These are phyloP conservation scores for Aureobasidium sp. DNA, from an alignment of 2,329 filamentous ascomycete genomes.

Conservation along the genomic window DNA sequence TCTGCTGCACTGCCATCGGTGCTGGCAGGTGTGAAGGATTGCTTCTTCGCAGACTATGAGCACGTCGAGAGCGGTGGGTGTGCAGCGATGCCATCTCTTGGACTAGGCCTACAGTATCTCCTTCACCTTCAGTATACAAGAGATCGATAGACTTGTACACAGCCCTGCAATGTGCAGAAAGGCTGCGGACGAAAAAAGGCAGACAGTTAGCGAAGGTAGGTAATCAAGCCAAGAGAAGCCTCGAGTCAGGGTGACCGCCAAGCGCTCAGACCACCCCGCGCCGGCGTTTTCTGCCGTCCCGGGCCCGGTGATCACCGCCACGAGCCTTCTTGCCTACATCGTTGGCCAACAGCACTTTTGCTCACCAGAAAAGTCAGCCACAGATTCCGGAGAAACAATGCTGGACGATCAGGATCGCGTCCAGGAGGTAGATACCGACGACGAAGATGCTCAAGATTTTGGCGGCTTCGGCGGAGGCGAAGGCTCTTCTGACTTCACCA, in stretches of 20 bases:
- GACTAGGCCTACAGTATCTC: neutral
- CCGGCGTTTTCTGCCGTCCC: neutral
- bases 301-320: neutral
- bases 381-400: neutral
- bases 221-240: neutral
- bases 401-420: neutral
- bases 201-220: neutral
- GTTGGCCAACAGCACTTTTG: neutral
- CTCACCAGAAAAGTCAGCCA: neutral
- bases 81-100: neutral
- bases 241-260: neutral
- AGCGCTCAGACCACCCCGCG: neutral
- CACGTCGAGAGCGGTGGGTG: neutral
- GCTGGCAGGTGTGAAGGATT: neutral
- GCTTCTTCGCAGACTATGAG: neutral
- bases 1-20: neutral
- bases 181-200: neutral
- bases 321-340: neutral
- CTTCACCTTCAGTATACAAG: neutral
- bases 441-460: slow-evolving; percentile 39
- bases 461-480: slow-evolving; percentile 56
- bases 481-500: slow-evolving; percentile 57
- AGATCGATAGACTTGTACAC: neutral
- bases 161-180: neutral
- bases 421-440: neutral